phyloP scores from a whole-genome alignment of 2,329 filamentous ascomycete genomes.

The Claviceps quebecensis region DNA sequence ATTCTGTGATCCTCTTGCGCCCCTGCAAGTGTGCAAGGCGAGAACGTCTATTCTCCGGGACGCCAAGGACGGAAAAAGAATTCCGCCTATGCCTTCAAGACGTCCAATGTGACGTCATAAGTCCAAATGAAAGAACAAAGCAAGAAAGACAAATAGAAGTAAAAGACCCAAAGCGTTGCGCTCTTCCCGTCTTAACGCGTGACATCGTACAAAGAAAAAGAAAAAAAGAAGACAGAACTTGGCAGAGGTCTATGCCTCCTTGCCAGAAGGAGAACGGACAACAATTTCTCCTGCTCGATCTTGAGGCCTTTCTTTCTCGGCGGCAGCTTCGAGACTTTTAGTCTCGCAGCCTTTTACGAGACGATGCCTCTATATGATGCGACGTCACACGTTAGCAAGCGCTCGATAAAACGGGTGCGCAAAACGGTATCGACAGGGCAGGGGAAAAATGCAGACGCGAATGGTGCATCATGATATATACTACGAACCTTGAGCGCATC shows the following conservation, averaged over 20 bases:
- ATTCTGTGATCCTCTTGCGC: too few relatives aligned
- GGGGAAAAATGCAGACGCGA: background rate
- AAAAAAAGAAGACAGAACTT: background rate
- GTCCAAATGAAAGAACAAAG: background rate
- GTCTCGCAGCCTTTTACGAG: constrained; percentile 49
- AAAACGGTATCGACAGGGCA: background rate
- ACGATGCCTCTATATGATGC: constrained; percentile 36
- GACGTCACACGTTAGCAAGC: background rate
- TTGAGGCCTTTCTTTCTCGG: constrained; percentile 9
- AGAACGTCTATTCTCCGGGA: too few relatives aligned
- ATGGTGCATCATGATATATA: background rate
- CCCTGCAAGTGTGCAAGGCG: too few relatives aligned
- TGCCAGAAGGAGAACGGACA: constrained; percentile 4
- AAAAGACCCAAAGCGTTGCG: background rate
- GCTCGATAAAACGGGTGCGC: background rate
- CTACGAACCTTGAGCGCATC: constrained; percentile 81
- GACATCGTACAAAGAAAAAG: background rate
- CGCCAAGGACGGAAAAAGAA: too few relatives aligned
- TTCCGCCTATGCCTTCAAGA: background rate
- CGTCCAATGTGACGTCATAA: background rate
- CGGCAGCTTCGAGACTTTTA: constrained; percentile 15
- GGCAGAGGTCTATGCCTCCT: constrained; percentile 1
- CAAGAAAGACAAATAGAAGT: background rate
- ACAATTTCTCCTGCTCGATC: constrained; percentile 6
- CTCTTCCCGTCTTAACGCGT: background rate